These are phyloP conservation scores for Colletotrichum spaethianum DNA, from an alignment of 2,329 filamentous ascomycete species.

Conservation along the genomic window DNA sequence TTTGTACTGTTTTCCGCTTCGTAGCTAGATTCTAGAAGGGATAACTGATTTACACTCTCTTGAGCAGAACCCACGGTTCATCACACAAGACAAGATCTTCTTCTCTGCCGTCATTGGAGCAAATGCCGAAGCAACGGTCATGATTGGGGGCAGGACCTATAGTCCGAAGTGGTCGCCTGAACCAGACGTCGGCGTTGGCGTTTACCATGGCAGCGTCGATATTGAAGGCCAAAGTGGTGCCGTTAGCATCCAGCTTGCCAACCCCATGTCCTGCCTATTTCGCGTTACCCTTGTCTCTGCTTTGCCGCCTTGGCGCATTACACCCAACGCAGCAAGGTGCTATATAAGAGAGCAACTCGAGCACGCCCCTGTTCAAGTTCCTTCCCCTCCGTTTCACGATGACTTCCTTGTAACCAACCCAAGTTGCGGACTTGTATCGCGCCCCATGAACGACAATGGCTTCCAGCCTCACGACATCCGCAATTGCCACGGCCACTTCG, in stretches of 20 bases:
- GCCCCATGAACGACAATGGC: background rate
- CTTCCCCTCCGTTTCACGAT: background rate
- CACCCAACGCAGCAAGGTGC: background rate
- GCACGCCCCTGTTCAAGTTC: background rate
- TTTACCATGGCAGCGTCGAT: too few species aligned
- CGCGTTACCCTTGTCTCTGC: conserved; percentile 4
- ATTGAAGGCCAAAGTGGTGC: too few species aligned
- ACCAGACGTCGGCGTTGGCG: too few species aligned
- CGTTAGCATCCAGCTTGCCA: conserved; percentile 15
- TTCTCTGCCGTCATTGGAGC: too few species aligned
- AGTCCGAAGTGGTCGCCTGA: too few species aligned
- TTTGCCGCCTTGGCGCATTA: conserved; percentile 24
- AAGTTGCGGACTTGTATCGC: background rate
- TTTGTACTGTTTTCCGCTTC: too few species aligned
- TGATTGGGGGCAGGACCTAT: too few species aligned
- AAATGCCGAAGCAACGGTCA: too few species aligned
- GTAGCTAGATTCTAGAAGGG: too few species aligned
- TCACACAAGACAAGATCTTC: too few species aligned
- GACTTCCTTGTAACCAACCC: background rate
- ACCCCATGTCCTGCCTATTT: conserved; percentile 1
- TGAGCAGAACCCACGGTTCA: too few species aligned
- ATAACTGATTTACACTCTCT: too few species aligned
- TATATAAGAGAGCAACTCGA: conserved; percentile 11
- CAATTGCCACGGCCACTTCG: background rate
- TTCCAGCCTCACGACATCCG: background rate